Percentiles rank a stretch among this genome's conserved stretches.
Conservation (phyloP, 73 alveolate species). For the Stentor roeselii region DNA sequence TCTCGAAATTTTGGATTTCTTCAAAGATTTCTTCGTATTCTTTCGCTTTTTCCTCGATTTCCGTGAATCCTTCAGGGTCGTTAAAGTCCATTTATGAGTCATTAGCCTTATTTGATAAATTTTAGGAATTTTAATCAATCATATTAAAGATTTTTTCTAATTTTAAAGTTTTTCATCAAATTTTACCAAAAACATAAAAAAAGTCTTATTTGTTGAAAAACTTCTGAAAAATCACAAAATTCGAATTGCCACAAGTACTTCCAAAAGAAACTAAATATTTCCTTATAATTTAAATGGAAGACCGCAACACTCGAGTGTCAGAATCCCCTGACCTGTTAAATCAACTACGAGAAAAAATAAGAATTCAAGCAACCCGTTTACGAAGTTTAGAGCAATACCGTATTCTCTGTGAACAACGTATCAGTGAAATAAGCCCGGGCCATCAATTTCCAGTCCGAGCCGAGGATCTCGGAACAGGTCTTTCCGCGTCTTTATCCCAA, state of each 20-base stretch:
- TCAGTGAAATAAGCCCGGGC: slow-evolving; percentile 14
- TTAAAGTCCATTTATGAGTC: too few relatives aligned
- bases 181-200: too few relatives aligned
- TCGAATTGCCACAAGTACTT: too few relatives aligned
- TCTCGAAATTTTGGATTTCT: slow-evolving; percentile 15
- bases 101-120: too few relatives aligned
- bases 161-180: too few relatives aligned
- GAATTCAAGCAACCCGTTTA: slow-evolving; percentile 16
- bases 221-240: too few relatives aligned
- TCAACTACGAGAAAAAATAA: not conserved
- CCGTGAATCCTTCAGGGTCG: slow-evolving; percentile 6
- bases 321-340: not conserved
- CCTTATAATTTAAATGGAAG: not conserved
- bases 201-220: too few relatives aligned
- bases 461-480: slow-evolving; percentile 11
- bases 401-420: slow-evolving; percentile 12
- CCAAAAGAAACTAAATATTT: not conserved
- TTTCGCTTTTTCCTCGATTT: not conserved
- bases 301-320: not conserved
- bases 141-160: too few relatives aligned
- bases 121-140: too few relatives aligned
- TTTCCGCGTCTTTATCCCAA: not conserved
- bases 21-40: slow-evolving; percentile 18
- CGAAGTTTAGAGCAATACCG: slow-evolving; percentile 16
- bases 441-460: slow-evolving; percentile 10